Percentiles rank a stretch among this genome's conserved stretches.
Evolutionary conservation across 495 filamentous ascomycete species (phyloP).

Genomic region (Daldinia vernicosa): DNA sequence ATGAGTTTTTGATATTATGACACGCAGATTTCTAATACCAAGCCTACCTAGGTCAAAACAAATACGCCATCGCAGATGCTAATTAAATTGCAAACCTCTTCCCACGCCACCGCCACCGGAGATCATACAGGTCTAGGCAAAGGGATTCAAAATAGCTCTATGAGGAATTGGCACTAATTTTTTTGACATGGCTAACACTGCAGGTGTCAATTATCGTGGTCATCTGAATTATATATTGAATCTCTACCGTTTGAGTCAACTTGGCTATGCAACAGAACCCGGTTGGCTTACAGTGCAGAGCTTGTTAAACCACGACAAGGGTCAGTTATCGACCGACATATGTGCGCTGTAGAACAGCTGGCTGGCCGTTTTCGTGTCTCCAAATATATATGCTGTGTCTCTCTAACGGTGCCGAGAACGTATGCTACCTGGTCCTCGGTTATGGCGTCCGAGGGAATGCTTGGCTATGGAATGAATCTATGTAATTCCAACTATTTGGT

Average conservation of each 20-base stretch:
- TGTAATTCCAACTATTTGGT: background rate
- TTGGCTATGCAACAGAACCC: background rate
- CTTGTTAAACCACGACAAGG: conserved; percentile 2
- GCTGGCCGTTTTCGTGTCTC: conserved; percentile 16
- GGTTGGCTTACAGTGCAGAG: background rate
- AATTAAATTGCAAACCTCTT: background rate
- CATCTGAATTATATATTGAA: background rate
- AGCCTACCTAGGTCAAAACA: no score
- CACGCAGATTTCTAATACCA: background rate
- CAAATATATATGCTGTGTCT: background rate
- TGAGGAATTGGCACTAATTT: background rate
- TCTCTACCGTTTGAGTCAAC: background rate
- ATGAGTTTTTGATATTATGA: background rate
- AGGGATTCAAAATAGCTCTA: background rate
- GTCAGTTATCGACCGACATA: conserved; percentile 7
- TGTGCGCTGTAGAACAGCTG: background rate
- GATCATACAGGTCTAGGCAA: background rate
- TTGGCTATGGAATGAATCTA: background rate
- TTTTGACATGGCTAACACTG: background rate
- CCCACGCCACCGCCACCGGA: background rate
- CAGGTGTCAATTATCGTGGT: background rate
- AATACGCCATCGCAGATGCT: background rate
- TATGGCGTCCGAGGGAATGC: background rate
- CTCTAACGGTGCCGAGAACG: background rate
- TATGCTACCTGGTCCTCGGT: background rate